A percentile compares a stretch with the other conserved stretches of the same genome.
phyloP scores from a whole-genome alignment of 805 yeast genomes.

The Kazachstania martiniae region DNA sequence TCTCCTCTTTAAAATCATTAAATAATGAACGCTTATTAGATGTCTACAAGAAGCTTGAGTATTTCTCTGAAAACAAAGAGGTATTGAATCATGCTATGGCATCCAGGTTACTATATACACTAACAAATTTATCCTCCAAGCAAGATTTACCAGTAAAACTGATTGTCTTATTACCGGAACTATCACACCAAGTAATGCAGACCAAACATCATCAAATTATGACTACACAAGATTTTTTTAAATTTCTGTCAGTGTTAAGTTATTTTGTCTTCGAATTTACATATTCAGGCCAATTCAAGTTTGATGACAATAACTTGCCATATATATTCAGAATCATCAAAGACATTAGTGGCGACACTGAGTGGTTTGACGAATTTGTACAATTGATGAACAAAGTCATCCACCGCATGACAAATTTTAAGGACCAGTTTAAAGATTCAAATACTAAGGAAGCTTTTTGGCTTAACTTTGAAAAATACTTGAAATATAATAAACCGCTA shows the following conservation, averaged over 20 bases:
- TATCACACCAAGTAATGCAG: background rate
- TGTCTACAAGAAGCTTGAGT: too few relatives aligned
- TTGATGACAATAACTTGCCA: too few relatives aligned
- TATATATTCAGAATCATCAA: too few relatives aligned
- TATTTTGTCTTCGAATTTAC: slow-evolving; percentile 9
- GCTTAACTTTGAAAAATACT: slow-evolving; percentile 8
- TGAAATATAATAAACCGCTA: slow-evolving; percentile 10
- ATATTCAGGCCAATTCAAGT: too few relatives aligned
- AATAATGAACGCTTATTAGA: slow-evolving; percentile 22
- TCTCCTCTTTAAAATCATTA: slow-evolving; percentile 13
- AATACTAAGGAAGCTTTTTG: slow-evolving; percentile 4
- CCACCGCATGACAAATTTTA: background rate
- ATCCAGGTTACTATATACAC: too few relatives aligned
- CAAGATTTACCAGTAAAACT: too few relatives aligned
- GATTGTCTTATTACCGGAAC: slow-evolving; percentile 6
- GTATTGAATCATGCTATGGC: too few relatives aligned
- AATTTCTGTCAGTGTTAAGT: slow-evolving; percentile 19
- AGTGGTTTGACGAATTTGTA: background rate
- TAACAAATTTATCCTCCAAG: too few relatives aligned
- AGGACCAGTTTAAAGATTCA: background rate
- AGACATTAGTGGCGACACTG: background rate
- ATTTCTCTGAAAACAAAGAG: too few relatives aligned
- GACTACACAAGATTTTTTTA: slow-evolving; percentile 5
- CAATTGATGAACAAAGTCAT: background rate
- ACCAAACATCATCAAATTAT: background rate